phyloP scores from a whole-genome alignment of 2,329 filamentous ascomycete species.

The Mycosphaerelloides madeirae region DNA sequence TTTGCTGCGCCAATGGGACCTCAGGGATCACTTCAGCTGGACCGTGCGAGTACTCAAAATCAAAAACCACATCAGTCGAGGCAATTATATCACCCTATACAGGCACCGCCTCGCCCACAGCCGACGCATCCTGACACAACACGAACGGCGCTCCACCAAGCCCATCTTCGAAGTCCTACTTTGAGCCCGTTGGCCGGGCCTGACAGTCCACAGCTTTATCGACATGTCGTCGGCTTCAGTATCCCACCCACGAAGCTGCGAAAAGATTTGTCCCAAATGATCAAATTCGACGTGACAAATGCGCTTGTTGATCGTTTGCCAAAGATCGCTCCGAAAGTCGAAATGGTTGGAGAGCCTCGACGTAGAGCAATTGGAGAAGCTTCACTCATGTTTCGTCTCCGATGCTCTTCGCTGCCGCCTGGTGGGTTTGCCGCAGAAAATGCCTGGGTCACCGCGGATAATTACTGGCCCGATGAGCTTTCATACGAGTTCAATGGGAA shows the following conservation, averaged over 20 bases:
- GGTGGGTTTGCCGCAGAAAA: slow-evolving; percentile 38
- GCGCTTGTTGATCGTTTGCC: too few relatives aligned
- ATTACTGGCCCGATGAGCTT: slow-evolving; percentile 65
- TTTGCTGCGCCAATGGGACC: too few relatives aligned
- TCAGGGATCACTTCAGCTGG: too few relatives aligned
- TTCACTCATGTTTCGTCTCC: slow-evolving; percentile 62
- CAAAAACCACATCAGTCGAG: too few relatives aligned
- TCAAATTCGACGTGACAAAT: slow-evolving; percentile 46
- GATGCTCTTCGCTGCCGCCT: slow-evolving; percentile 52
- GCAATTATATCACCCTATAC: not conserved
- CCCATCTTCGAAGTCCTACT: slow-evolving; percentile 52
- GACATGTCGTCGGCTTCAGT: slow-evolving; percentile 52
- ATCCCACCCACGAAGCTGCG: slow-evolving; percentile 42
- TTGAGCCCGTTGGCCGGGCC: slow-evolving; percentile 25
- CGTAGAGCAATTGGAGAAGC: slow-evolving; percentile 44
- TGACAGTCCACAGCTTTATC: slow-evolving; percentile 44
- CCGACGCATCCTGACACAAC: slow-evolving; percentile 43
- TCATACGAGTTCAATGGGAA: slow-evolving; percentile 64
- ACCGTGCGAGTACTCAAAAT: too few relatives aligned
- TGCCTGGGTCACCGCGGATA: slow-evolving; percentile 61
- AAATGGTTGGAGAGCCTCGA: slow-evolving; percentile 24
- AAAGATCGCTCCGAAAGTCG: too few relatives aligned
- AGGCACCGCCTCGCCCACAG: slow-evolving; percentile 29
- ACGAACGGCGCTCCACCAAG: slow-evolving; percentile 54
- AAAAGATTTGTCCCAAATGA: slow-evolving; percentile 35